phyloP scores from a whole-genome alignment of 2,329 filamentous ascomycete species.

The Epicoccum nigrum region DNA sequence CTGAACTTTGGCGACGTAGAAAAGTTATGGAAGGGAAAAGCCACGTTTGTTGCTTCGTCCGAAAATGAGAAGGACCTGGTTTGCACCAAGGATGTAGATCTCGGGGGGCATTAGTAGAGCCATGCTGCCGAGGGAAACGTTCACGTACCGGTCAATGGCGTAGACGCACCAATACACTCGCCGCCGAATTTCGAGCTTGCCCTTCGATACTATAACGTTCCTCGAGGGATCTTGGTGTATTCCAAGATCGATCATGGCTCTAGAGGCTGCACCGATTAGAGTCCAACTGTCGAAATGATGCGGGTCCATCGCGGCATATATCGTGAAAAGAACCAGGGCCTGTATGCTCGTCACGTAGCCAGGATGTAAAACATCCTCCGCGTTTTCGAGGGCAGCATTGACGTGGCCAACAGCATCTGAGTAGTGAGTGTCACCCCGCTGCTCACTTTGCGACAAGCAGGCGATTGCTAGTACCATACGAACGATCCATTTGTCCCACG shows the following conservation, averaged over 20 bases:
- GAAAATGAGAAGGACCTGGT: slow-evolving; percentile 91
- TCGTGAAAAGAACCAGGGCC: slow-evolving; percentile 81
- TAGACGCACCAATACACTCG: slow-evolving; percentile 92
- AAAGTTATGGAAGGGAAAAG: slow-evolving; percentile 65
- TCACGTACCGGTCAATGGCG: slow-evolving; percentile 75
- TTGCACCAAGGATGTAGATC: slow-evolving; percentile 86
- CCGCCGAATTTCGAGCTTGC: slow-evolving; percentile 76
- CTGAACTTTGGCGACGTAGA: slow-evolving; percentile 49
- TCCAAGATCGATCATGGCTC: slow-evolving; percentile 86
- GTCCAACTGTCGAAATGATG: slow-evolving; percentile 95
- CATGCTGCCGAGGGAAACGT: slow-evolving; percentile 5
- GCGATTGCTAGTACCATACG: slow-evolving; percentile 90
- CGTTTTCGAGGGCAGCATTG: slow-evolving; percentile 72
- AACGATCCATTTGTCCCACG: slow-evolving; percentile 81
- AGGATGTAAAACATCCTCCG: slow-evolving; percentile 82
- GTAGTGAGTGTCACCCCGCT: slow-evolving; percentile 67
- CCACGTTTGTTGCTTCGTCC: slow-evolving; percentile 83
- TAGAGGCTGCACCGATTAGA: slow-evolving; percentile 85
- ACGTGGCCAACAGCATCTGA: slow-evolving; percentile 66
- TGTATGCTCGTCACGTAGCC: slow-evolving; percentile 87
- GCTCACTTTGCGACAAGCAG: slow-evolving; percentile 73
- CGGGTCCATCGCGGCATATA: slow-evolving; percentile 90
- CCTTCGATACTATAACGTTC: slow-evolving; percentile 69
- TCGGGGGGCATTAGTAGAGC: slow-evolving; percentile 46
- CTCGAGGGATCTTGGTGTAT: slow-evolving; percentile 88